These are phyloP conservation scores for Exophiala bonariae DNA, from an alignment of 2,329 filamentous ascomycete species.

Conservation along the genomic window DNA sequence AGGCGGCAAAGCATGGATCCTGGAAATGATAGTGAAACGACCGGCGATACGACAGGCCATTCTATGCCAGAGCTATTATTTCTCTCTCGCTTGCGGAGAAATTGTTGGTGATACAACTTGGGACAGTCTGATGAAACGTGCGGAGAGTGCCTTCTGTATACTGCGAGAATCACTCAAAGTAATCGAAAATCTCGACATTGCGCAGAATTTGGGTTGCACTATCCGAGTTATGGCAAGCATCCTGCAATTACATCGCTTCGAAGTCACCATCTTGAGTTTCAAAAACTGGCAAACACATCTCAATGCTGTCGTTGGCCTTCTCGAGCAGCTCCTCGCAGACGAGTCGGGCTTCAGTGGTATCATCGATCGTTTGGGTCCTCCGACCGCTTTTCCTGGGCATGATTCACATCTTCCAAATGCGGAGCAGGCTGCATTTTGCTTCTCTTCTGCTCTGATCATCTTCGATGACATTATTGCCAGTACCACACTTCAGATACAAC, in stretches of 20 bases:
- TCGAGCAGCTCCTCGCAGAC: constrained; percentile 28
- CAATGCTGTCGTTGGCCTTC: constrained; percentile 34
- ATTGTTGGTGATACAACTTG: too few relatives aligned
- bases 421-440: constrained; percentile 36
- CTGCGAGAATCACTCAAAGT: too few relatives aligned
- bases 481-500: constrained; percentile 48
- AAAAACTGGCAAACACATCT: constrained; percentile 38
- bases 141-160: too few relatives aligned
- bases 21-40: constrained; percentile 58
- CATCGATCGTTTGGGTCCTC: constrained; percentile 4
- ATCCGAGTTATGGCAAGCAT: constrained; percentile 35
- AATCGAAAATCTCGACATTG: constrained; percentile 21
- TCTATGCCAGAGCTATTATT: too few relatives aligned
- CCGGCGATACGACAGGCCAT: too few relatives aligned
- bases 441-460: constrained; percentile 36
- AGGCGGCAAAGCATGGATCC: constrained; percentile 62
- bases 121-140: too few relatives aligned
- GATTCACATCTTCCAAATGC: constrained; percentile 10
- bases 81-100: too few relatives aligned
- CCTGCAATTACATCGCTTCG: constrained; percentile 38
- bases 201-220: constrained; percentile 26
- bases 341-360: constrained; percentile 2
- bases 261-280: constrained; percentile 34
- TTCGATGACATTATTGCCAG: constrained; percentile 39
- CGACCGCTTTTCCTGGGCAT: constrained; percentile 5